Evolutionary conservation across 768 basidiomycete genomes (phyloP).

Genomic region (Gyrodon lividus): DNA sequence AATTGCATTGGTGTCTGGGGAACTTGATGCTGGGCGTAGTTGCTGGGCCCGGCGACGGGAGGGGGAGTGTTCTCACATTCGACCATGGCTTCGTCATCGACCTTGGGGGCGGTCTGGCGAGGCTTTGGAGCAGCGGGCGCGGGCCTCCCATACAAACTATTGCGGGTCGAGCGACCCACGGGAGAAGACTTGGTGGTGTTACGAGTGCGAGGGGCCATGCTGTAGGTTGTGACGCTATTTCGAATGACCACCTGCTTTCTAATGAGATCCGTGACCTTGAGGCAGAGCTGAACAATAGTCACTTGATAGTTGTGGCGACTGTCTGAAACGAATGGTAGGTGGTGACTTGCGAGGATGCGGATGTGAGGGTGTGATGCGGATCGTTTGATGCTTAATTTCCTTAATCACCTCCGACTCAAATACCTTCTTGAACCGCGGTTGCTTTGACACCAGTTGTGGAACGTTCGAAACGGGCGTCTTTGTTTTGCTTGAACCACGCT

Average conservation of each 20-base stretch:
- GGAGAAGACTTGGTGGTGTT: constrained; percentile 17
- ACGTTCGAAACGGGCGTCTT: constrained; percentile 6
- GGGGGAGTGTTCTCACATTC: constrained; percentile 16
- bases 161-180: constrained; percentile 17
- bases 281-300: neutral
- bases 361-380: neutral
- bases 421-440: constrained; percentile 9
- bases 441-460: constrained; percentile 18
- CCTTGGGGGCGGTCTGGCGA: constrained; percentile 4
- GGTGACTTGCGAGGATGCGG: neutral
- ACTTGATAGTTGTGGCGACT: neutral
- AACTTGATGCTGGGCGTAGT: constrained; percentile 1
- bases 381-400: neutral
- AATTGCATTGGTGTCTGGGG: constrained; percentile 21
- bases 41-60: neutral
- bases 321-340: neutral
- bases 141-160: constrained; percentile 22
- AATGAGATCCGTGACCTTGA: neutral
- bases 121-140: constrained; percentile 5
- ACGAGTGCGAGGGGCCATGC: constrained; percentile 29
- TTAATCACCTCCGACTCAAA: constrained; percentile 18
- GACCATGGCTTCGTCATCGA: constrained; percentile 11
- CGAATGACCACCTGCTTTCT: neutral
- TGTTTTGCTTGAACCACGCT: constrained; percentile 16
- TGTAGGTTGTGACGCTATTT: neutral